phyloP scores from a whole-genome alignment of 2,329 filamentous ascomycete genomes.

The Tolypocladium endophyticum region DNA sequence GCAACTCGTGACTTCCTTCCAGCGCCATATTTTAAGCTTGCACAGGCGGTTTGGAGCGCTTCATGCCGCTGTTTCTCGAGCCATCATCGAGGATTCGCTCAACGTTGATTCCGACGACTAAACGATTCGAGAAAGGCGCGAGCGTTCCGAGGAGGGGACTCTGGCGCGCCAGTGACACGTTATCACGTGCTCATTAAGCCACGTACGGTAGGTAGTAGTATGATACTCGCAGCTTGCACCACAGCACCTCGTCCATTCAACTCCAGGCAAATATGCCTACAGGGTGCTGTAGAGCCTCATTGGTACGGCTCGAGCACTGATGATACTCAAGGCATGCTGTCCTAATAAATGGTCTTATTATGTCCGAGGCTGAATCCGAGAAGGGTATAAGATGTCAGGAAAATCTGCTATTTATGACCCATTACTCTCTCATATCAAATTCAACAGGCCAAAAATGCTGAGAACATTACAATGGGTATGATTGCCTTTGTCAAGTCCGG shows the following conservation, averaged over 20 bases:
- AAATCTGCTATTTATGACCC: too few relatives aligned
- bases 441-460: background rate
- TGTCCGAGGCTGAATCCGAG: background rate
- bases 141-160: background rate
- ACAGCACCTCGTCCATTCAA: background rate
- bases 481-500: too few relatives aligned
- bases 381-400: too few relatives aligned
- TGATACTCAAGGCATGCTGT: background rate
- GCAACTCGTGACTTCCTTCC: constrained; percentile 24
- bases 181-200: constrained; percentile 13
- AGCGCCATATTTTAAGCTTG: constrained; percentile 16
- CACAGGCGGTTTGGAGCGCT: constrained; percentile 13
- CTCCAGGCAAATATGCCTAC: too few relatives aligned
- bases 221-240: too few relatives aligned
- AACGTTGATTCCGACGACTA: background rate
- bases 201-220: background rate
- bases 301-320: background rate
- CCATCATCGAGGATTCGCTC: constrained; percentile 8
- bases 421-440: background rate
- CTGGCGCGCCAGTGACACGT: constrained; percentile 14
- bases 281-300: too few relatives aligned
- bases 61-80: constrained; percentile 14
- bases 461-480: background rate
- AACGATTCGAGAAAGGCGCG: background rate
- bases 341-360: background rate